Percentiles rank a stretch among this genome's conserved stretches.
phyloP scores from a whole-genome alignment of 441 rosid genomes.

The Pelargonium hybrid region DNA sequence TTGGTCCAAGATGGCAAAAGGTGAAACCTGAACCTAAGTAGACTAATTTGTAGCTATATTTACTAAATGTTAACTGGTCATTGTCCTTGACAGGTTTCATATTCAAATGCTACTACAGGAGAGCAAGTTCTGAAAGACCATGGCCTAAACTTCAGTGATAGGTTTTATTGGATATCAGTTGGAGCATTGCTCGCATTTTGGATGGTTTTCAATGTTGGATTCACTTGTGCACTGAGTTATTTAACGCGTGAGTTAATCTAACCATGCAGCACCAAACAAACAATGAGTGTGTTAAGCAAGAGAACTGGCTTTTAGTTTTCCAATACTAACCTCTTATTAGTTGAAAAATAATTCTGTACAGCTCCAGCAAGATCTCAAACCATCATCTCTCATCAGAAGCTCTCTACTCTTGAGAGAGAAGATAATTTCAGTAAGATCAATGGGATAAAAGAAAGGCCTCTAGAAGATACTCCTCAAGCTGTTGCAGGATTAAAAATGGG shows the following conservation, averaged over 20 bases:
- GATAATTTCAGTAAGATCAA: background rate
- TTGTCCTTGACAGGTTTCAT: background rate
- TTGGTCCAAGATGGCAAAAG: constrained; percentile 51
- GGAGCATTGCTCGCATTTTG: constrained; percentile 45
- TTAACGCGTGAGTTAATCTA: constrained; percentile 35
- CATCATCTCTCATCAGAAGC: constrained; percentile 34
- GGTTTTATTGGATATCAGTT: constrained; percentile 51
- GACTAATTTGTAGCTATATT: constrained; percentile 29
- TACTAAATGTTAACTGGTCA: background rate
- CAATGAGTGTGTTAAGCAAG: background rate
- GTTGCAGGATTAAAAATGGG: constrained; percentile 9
- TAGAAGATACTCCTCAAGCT: constrained; percentile 9
- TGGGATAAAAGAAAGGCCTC: background rate
- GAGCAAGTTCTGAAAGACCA: constrained; percentile 32
- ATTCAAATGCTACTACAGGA: constrained; percentile 26
- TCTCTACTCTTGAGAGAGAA: constrained; percentile 22
- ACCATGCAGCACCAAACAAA: background rate
- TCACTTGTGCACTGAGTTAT: constrained; percentile 44
- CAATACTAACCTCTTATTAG: too few species aligned
- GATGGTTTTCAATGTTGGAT: constrained; percentile 41
- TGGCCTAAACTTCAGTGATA: constrained; percentile 40
- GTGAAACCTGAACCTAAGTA: background rate
- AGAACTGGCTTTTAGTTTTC: too few species aligned
- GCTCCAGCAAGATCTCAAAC: constrained; percentile 46
- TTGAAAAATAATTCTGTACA: constrained; percentile 16